Evolutionary conservation across 495 filamentous ascomycete genomes (phyloP).

Genomic region (Annulohypoxylon maeteangense): DNA sequence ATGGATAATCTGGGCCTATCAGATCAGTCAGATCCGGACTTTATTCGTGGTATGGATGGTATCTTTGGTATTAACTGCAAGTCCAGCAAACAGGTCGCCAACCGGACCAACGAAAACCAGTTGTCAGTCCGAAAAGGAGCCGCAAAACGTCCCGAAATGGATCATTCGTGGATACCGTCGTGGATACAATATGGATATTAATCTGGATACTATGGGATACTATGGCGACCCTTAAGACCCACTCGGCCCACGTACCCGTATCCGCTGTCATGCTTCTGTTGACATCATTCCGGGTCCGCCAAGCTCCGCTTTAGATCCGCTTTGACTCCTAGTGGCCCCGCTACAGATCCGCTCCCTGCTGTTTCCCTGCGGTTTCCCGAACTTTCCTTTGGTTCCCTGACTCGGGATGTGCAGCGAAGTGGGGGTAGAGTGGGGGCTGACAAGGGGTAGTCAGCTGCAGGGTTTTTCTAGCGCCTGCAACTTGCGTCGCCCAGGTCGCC

Average conservation of each 20-base stretch:
- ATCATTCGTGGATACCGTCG: not conserved
- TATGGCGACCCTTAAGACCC: slow-evolving; percentile 13
- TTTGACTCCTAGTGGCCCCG: slow-evolving; percentile 17
- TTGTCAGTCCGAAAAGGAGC: slow-evolving; percentile 40
- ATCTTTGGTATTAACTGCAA: slow-evolving; percentile 17
- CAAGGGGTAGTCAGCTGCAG: slow-evolving; percentile 17
- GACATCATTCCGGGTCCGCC: slow-evolving; percentile 43
- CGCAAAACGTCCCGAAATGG: slow-evolving; percentile 40
- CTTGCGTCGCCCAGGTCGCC: slow-evolving; percentile 34
- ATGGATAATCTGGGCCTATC: slow-evolving; percentile 11
- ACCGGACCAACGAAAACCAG: slow-evolving; percentile 24
- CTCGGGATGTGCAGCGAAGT: slow-evolving; percentile 11
- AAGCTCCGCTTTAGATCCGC: slow-evolving; percentile 41
- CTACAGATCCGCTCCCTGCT: slow-evolving; percentile 29
- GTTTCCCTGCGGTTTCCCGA: not conserved
- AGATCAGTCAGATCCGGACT: not conserved
- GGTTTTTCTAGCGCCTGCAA: slow-evolving; percentile 34
- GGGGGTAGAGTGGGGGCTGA: not conserved
- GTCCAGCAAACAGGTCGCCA: slow-evolving; percentile 38
- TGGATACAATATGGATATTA: not conserved
- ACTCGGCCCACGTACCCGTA: slow-evolving; percentile 33
- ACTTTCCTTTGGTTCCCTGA: slow-evolving; percentile 16
- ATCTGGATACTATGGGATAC: not conserved
- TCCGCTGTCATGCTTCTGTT: slow-evolving; percentile 37
- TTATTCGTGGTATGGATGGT: slow-evolving; percentile 3